phyloP scores from a whole-genome alignment of 73 alveolate genomes.

The Paramecium sonneborni region DNA sequence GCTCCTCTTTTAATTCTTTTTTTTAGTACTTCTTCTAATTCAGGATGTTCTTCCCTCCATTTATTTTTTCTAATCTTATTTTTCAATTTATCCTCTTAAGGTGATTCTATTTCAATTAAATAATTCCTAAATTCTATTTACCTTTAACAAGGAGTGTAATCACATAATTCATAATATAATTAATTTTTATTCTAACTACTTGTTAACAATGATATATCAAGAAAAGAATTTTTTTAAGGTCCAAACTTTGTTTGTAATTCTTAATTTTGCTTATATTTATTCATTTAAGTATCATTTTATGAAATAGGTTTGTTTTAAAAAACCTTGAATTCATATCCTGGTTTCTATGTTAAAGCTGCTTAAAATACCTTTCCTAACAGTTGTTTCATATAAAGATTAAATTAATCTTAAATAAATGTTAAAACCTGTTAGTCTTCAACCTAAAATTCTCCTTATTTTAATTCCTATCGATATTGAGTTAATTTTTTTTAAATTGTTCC shows the following conservation, averaged over 20 bases:
- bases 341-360: background rate
- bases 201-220: background rate
- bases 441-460: background rate
- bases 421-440: background rate
- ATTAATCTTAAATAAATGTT: background rate
- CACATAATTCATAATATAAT: slow-evolving; percentile 12
- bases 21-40: slow-evolving; percentile 4
- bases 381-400: background rate
- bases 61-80: slow-evolving; percentile 33
- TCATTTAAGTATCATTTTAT: background rate
- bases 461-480: background rate
- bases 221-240: slow-evolving; percentile 2
- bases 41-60: slow-evolving; percentile 55
- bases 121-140: background rate
- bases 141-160: slow-evolving; percentile 18
- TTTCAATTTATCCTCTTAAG: background rate
- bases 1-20: slow-evolving; percentile 47
- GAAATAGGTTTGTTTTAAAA: background rate
- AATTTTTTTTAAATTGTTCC: background rate
- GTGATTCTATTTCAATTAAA: background rate
- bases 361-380: slow-evolving; percentile 19
- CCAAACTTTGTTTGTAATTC: slow-evolving; percentile 1
- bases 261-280: background rate
- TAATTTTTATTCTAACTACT: background rate
- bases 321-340: slow-evolving; percentile 19